Percentiles rank a stretch among this genome's conserved stretches.
These are phyloP conservation scores for Lactarius psammicola DNA, from an alignment of 768 basidiomycete species.

Conservation along the genomic window DNA sequence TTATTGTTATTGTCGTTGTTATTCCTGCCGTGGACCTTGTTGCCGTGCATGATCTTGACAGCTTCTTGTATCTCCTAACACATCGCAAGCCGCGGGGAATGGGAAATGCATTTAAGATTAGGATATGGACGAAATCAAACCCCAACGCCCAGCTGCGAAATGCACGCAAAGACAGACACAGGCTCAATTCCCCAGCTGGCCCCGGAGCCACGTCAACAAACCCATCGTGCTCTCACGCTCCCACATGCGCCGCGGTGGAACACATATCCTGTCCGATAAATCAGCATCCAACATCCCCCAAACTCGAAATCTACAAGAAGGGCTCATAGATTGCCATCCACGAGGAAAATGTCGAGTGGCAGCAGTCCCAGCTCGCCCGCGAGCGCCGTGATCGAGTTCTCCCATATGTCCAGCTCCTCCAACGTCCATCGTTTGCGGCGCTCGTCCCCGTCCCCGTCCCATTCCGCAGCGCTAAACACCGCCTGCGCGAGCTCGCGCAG, in stretches of 20 bases:
- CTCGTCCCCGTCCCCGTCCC: slow-evolving; percentile 43
- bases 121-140: not conserved
- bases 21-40: too few species aligned
- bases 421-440: slow-evolving; percentile 62
- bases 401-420: slow-evolving; percentile 79
- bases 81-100: too few species aligned
- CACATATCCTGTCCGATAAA: slow-evolving; percentile 58
- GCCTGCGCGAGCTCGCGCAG: too few species aligned
- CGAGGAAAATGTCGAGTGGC: slow-evolving; percentile 76
- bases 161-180: not conserved
- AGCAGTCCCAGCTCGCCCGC: slow-evolving; percentile 69
- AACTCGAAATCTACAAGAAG: not conserved
- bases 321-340: slow-evolving; percentile 81
- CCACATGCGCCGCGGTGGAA: slow-evolving; percentile 81
- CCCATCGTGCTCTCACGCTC: slow-evolving; percentile 86
- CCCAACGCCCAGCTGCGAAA: not conserved
- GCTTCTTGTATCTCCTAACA: not conserved
- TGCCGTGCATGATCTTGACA: too few species aligned
- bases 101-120: not conserved
- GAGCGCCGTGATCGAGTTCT: slow-evolving; percentile 74
- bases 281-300: slow-evolving; percentile 7
- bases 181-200: slow-evolving; percentile 46
- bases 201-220: slow-evolving; percentile 72
- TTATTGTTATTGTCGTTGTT: too few species aligned
- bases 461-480: slow-evolving; percentile 55